A percentile compares a stretch with the other conserved stretches of the same genome.
phyloP scores from a whole-genome alignment of 1,284 basidiomycete genomes.

The Ganoderma sp. region DNA sequence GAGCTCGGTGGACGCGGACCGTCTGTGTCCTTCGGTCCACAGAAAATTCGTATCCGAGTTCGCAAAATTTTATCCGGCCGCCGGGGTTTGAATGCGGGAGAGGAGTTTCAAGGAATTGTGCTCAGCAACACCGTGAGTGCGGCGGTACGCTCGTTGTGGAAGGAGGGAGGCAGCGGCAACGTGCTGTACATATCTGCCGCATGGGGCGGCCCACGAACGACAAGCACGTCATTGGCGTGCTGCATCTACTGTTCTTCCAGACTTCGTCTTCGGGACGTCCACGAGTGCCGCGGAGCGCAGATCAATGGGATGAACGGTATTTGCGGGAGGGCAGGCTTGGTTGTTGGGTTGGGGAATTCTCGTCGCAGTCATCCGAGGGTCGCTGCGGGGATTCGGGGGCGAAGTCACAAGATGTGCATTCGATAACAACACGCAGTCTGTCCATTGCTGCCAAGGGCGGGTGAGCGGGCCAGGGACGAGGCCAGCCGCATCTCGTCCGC shows the following conservation, averaged over 20 bases:
- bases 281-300: not conserved
- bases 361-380: not conserved
- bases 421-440: not conserved
- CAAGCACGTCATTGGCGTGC: not conserved
- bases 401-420: too few species aligned
- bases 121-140: not conserved
- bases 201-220: not conserved
- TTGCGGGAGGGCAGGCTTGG: not conserved
- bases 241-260: not conserved
- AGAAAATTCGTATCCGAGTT: not conserved
- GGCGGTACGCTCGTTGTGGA: not conserved
- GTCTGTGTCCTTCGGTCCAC: not conserved
- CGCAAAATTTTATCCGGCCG: not conserved
- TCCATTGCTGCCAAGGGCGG: not conserved
- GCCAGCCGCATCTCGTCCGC: not conserved
- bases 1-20: not conserved
- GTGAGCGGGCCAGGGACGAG: not conserved
- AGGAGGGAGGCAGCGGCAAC: not conserved
- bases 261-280: not conserved
- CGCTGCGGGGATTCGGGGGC: conserved; percentile 7
- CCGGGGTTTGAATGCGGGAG: not conserved
- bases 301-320: not conserved
- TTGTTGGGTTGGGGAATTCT: not conserved
- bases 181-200: not conserved
- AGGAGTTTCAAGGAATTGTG: not conserved